Evolutionary conservation across 805 yeast species (phyloP).

Genomic region (Saccharomycopsis vini): DNA sequence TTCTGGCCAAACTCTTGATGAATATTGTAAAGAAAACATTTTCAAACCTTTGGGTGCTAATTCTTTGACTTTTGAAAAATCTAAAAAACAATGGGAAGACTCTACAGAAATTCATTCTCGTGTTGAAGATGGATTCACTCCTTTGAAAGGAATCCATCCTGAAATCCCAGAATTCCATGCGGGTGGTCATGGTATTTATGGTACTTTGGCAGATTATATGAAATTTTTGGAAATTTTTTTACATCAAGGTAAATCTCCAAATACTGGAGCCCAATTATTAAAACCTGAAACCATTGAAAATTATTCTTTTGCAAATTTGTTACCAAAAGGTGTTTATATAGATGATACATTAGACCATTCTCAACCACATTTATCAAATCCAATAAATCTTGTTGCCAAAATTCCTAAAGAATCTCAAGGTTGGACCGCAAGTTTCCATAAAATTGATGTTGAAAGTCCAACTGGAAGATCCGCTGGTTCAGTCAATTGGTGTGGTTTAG

Average conservation of each 20-base stretch:
- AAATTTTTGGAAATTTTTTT: constrained; percentile 32
- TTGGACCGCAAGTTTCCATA: constrained; percentile 25
- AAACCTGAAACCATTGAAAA: constrained; percentile 25
- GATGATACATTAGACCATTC: constrained; percentile 18
- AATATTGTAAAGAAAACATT: constrained; percentile 24
- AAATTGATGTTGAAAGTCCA: constrained; percentile 22
- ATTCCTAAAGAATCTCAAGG: constrained; percentile 15
- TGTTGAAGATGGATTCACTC: constrained; percentile 13
- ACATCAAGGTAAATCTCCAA: constrained; percentile 30
- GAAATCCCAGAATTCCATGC: constrained; percentile 23
- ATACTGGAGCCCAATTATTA: constrained; percentile 28
- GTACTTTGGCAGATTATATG: constrained; percentile 32
- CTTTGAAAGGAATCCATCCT: constrained; percentile 19
- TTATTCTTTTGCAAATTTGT: constrained; percentile 26
- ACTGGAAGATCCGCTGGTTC: constrained; percentile 31
- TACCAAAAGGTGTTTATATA: constrained; percentile 24
- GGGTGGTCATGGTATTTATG: constrained; percentile 38
- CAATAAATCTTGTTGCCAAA: constrained; percentile 18
- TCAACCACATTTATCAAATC: constrained; percentile 19
- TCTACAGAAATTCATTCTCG: constrained; percentile 23
- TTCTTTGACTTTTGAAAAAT: constrained; percentile 22
- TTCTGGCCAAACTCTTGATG: constrained; percentile 23
- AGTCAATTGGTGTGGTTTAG: constrained; percentile 33
- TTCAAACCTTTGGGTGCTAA: constrained; percentile 25
- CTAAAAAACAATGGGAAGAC: constrained; percentile 13